Evolutionary conservation across 805 yeast genomes (phyloP), one percentile per base, ranked within the genome.

Genomic region (Zygoascus ofunaensis): DNA sequence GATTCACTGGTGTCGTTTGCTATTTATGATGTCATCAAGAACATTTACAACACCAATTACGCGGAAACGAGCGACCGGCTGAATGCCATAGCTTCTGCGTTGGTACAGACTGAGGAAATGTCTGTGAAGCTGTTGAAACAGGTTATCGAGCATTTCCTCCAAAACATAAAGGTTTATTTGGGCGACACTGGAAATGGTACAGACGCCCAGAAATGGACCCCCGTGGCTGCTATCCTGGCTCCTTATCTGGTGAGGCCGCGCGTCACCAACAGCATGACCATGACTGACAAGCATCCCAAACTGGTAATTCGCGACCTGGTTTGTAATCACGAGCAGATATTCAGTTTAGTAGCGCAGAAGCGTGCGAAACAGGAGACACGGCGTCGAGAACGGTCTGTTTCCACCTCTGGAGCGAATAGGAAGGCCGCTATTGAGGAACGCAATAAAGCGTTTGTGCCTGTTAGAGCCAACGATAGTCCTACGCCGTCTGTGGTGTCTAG

Each of bases 1-100:
- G 86, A 80, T 50, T 77, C 89, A 1, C 58, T 84, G 34, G 73
- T 84, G 4, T 77, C 87, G 0, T 69, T 70, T 54, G 74, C 75
- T 14, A 69, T 77, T 41, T 80, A 77, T 55, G 89, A 82, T 49
- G 63, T 79, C 39, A 68, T 83, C 46, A 77, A 76, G 56, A 71
- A 77, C 2, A 64, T 82, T 23, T 83, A 82, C 55, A 17, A 37
- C 14, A n/a, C 8, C 3, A 21, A 37, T 10, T 56, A 65, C 53
- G 12, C 43, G 2, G 37, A 30, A 10, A 26, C 34, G 39, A 20
- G 7, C 24, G 44, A 34, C 39, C 18, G 39, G 23, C 24, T 45
- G 12, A 45, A 42, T 10, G n/a, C 33, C 8, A 24, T 37, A 4
- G 41, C 33, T 15, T 12, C 34, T 23, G 41, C 32, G 5, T 14